Conservation (phyloP, 1,284 basidiomycete species). For the Laetiporus sulphureus region DNA sequence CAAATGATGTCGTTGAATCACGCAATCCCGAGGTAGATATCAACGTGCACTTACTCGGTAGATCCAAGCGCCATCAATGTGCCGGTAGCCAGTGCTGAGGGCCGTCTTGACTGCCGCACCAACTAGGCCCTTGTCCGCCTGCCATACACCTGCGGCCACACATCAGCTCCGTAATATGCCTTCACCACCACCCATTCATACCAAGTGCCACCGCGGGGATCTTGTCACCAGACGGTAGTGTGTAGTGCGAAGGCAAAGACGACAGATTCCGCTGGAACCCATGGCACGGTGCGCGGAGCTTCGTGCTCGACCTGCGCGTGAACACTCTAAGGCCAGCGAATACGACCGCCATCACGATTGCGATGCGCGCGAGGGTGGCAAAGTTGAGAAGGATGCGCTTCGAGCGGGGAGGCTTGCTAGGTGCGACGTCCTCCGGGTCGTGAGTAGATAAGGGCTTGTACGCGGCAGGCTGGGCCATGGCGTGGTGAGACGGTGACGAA, state of each 20-base stretch:
- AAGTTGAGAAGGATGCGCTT: slow-evolving; percentile 14
- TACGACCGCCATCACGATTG: slow-evolving; percentile 19
- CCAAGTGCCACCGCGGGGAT: slow-evolving; percentile 59
- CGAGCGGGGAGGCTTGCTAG: slow-evolving; percentile 8
- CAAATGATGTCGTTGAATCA: not conserved
- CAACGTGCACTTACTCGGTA: slow-evolving; percentile 39
- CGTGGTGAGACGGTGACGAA: too few relatives aligned
- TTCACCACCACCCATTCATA: too few relatives aligned
- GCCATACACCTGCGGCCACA: slow-evolving; percentile 50
- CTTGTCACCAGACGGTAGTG: slow-evolving; percentile 51
- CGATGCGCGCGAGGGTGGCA: slow-evolving; percentile 11
- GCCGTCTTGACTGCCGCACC: slow-evolving; percentile 57
- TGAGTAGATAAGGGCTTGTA: slow-evolving; percentile 8
- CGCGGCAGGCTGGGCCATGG: not conserved
- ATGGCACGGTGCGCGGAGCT: slow-evolving; percentile 8
- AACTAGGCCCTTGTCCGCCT: slow-evolving; percentile 47
- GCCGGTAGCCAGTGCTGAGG: slow-evolving; percentile 56
- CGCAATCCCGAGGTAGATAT: not conserved
- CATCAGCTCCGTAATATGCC: too few relatives aligned
- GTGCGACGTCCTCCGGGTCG: slow-evolving; percentile 3
- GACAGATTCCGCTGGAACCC: slow-evolving; percentile 18
- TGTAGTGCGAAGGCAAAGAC: slow-evolving; percentile 41
- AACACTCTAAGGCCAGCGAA: slow-evolving; percentile 14
- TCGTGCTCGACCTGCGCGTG: slow-evolving; percentile 3
- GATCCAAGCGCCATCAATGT: slow-evolving; percentile 73